These are phyloP conservation scores for Solanum etuberosum DNA, from an alignment of 257 asterid genomes.

Conservation along the genomic window DNA sequence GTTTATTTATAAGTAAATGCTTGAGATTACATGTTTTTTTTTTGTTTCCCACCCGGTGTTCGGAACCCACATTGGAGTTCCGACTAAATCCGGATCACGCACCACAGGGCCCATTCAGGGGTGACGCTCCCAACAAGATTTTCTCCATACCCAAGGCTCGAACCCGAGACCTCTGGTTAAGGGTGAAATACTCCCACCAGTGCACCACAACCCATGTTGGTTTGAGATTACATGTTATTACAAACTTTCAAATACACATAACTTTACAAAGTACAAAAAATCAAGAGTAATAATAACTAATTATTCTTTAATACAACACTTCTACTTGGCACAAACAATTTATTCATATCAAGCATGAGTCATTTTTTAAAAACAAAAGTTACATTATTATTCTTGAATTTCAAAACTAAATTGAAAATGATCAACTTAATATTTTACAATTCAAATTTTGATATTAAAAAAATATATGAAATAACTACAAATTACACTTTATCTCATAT, in stretches of 20 bases:
- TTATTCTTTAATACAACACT: background rate
- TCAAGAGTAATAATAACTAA: background rate
- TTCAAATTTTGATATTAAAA: background rate
- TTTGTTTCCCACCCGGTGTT: too few species aligned
- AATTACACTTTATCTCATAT: background rate
- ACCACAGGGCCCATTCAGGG: too few species aligned
- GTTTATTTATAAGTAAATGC: too few species aligned
- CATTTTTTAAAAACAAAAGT: background rate
- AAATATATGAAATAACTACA: background rate
- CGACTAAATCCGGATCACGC: too few species aligned
- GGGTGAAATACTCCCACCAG: too few species aligned
- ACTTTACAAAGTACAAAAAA: background rate
- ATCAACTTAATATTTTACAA: background rate
- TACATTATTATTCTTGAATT: background rate
- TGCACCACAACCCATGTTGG: too few species aligned
- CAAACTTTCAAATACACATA: background rate
- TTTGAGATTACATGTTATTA: background rate
- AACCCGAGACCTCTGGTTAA: too few species aligned
- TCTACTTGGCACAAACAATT: background rate
- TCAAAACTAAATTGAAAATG: background rate
- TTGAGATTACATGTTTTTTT: too few species aligned
- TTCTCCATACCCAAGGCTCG: too few species aligned
- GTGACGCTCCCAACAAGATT: too few species aligned
- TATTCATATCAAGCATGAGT: background rate
- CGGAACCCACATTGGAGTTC: too few species aligned